Base-by-base conservation (phyloP, 192 early-diverging fungal genomes). In the Allomyces javanicus region DNA sequence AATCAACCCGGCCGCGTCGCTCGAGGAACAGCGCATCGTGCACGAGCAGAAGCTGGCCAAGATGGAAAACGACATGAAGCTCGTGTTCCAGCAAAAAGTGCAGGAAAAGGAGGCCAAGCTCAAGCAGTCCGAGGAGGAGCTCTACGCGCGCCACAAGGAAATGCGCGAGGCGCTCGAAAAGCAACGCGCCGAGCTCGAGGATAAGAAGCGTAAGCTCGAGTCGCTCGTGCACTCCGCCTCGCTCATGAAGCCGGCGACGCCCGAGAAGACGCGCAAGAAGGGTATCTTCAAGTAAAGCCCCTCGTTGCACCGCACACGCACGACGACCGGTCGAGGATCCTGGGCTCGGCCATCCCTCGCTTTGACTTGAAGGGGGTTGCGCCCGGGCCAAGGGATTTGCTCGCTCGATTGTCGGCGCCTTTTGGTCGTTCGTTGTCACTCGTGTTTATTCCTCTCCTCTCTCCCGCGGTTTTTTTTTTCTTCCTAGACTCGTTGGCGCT, bases 21-120 rank as follows among this genome's bases (percentile, higher is more conserved):
- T 94, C 67, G 94, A 96, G 68, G 91, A 94, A 74, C 94, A 99
- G 79, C 85, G 86, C 62, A 72, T 83, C 43, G 78, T 89, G 40
- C 96, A 99, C 68, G 93, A 99, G 76, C 85, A 83, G 68, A 96
- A 96, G 80, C 82, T 99, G 79, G 81, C 86, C 62, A 94, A 96
- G 82, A 96, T 99, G 96, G 94, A 99, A 74, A 83, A 86, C 27
- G 96, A 99, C 76, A 99, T 99, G 96, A 93, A 92, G 76, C 80
- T 86, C 61, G 96, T 99, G 62, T 99, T 99, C 87, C 89, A 94
- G 77, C 89, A 92, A 67, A 96, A 99, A 83, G 96, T 99, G 4
- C 88, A 92, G 66, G 96, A 99, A 78, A 96, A 96, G 79, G 94
- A 99, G 74, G 77, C 91, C 70, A 96, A 96, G 79, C 81, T 99